Evolutionary conservation across 768 basidiomycete genomes (phyloP), one percentile per base, ranked within the genome.

Genomic region (Pulveroboletus sp.): DNA sequence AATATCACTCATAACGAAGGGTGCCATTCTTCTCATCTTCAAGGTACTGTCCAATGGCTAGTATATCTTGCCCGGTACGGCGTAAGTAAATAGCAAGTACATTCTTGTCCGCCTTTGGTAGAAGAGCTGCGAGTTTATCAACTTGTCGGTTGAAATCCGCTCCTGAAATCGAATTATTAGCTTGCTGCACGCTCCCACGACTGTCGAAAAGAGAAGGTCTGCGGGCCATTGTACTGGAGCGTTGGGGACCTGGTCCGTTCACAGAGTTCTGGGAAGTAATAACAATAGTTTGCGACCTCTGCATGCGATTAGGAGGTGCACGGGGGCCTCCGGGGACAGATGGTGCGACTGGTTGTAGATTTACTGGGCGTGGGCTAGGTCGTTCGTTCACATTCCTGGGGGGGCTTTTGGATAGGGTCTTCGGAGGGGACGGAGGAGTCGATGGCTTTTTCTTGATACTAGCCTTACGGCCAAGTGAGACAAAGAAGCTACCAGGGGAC

Each of bases 31-130:
- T 85, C 64, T 89, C 86, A 55, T 92, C 89, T 56, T 89, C 89
- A 10, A 92, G 72, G 64, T 89, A 92, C 62, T 88, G 85, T 14
- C 87, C 87, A 57, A 92, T 89, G n/a, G 89, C 89, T 38, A 88
- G 71, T 38, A 90, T 85, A 66, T 89, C 88, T 61, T 87, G 81
- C 18, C 89, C 89, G 9, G 87, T 74, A 9, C 85, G 76, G 27
- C 79, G 79, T 51, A 92, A 67, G 65, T 92, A 92, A 12, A 81
- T 78, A 35, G 82, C 83, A 8, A 92, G 76, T 2, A 89, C 69
- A 18, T 66, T 70, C 39, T 80, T 76, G 55, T 90, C 81, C 31
- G 85, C 89, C 56, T 85, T 80, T 14, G 89, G 89, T 30, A 91
- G 70, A 36, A 91, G 69, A 52, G 81, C 80, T 1, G 75, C 73